phyloP scores from a whole-genome alignment of 1,284 basidiomycete genomes.

The Puccinia coronata region DNA sequence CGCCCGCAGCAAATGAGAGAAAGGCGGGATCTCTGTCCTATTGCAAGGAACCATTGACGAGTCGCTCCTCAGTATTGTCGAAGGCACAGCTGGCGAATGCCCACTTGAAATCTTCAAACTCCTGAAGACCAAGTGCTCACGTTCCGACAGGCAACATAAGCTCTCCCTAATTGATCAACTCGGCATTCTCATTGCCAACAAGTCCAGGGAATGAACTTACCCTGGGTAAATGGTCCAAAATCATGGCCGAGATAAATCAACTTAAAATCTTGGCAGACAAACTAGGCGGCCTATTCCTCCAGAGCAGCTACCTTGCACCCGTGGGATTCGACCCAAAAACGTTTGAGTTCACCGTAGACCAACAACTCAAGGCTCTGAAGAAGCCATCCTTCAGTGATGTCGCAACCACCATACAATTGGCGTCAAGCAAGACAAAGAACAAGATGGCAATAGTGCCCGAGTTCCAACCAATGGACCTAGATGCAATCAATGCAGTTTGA shows the following conservation, averaged over 20 bases:
- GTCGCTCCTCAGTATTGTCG: not conserved
- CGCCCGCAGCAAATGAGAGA: not conserved
- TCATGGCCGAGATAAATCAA: not conserved
- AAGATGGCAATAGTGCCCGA: not conserved
- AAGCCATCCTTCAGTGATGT: not conserved
- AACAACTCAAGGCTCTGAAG: not conserved
- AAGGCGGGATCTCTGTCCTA: not conserved
- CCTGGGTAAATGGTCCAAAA: not conserved
- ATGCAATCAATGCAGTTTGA: not conserved
- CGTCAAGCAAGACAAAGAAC: not conserved
- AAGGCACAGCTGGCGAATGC: not conserved
- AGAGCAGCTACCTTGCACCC: not conserved
- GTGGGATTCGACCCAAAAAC: not conserved
- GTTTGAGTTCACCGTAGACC: not conserved
- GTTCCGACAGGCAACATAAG: not conserved
- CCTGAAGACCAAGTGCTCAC: not conserved
- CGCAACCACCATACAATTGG: not conserved
- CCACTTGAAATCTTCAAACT: not conserved
- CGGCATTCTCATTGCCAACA: too few relatives aligned
- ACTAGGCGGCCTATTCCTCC: not conserved
- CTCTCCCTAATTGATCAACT: not conserved
- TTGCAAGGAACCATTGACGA: not conserved
- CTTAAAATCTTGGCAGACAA: not conserved
- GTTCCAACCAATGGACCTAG: not conserved
- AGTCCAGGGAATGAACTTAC: not conserved